A percentile compares a stretch with the other conserved stretches of the same genome.
Evolutionary conservation across 2,329 filamentous ascomycete species (phyloP).

Genomic region (Cladosporium sp.): DNA sequence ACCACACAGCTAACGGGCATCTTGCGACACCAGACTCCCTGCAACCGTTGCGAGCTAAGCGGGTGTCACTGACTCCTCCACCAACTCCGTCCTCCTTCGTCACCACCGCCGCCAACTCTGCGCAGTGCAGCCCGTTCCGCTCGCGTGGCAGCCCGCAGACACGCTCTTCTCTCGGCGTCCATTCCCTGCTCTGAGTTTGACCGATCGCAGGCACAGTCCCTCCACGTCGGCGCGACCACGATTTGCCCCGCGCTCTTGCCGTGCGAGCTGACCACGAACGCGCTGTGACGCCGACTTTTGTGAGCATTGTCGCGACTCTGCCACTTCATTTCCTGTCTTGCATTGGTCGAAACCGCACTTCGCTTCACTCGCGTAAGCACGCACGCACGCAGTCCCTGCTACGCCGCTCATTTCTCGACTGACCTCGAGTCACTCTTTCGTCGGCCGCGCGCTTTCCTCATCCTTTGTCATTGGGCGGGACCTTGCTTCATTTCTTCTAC

Average conservation of each 20-base stretch:
- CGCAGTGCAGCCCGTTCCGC: slow-evolving; percentile 4
- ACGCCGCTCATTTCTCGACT: slow-evolving; percentile 22
- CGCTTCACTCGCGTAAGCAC: neutral
- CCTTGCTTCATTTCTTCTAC: slow-evolving; percentile 15
- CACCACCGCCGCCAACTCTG: neutral
- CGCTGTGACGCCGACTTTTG: slow-evolving; percentile 10
- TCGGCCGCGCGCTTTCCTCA: slow-evolving; percentile 8
- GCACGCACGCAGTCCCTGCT: slow-evolving; percentile 13
- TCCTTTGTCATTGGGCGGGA: slow-evolving; percentile 9
- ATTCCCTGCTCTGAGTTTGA: slow-evolving; percentile 13
- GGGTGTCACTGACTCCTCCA: slow-evolving; percentile 8
- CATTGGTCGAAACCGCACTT: slow-evolving; percentile 10
- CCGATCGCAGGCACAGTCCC: slow-evolving; percentile 7
- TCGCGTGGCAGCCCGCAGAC: slow-evolving; percentile 10
- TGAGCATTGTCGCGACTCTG: slow-evolving; percentile 9
- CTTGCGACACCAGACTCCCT: slow-evolving; percentile 11
- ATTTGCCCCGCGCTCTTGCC: slow-evolving; percentile 12
- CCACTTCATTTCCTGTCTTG: slow-evolving; percentile 9
- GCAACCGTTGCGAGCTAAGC: slow-evolving; percentile 8
- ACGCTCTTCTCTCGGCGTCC: slow-evolving; percentile 10
- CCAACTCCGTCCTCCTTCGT: slow-evolving; percentile 2
- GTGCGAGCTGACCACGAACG: slow-evolving; percentile 5
- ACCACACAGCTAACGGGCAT: slow-evolving; percentile 7
- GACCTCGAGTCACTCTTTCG: slow-evolving; percentile 17
- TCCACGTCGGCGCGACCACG: slow-evolving; percentile 6